Conservation (phyloP, 768 basidiomycete genomes). For the Lentinula aciculospora region DNA sequence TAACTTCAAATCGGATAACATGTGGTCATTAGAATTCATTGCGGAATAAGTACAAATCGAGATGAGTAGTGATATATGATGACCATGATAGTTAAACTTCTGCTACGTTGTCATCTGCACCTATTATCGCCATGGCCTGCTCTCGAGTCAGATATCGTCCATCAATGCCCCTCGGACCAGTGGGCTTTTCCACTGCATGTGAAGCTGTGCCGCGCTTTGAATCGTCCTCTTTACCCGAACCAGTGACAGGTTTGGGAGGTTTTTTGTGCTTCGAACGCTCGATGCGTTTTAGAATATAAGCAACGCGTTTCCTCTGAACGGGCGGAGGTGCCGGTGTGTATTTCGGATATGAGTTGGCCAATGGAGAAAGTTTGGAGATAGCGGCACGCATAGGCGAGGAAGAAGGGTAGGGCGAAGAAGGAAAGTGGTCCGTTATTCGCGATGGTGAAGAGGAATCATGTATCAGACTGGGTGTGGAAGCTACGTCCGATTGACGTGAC, state of each 20-base stretch:
- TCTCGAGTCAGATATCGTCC: background rate
- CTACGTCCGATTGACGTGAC: background rate
- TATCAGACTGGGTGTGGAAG: background rate
- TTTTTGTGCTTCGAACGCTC: background rate
- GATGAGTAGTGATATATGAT: background rate
- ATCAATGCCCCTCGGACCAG: background rate
- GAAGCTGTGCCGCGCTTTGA: background rate
- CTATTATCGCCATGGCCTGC: background rate
- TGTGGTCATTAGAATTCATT: background rate
- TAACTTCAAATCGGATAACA: background rate
- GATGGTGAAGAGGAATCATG: background rate
- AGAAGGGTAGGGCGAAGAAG: background rate
- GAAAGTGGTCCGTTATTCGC: background rate
- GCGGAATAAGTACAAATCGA: background rate
- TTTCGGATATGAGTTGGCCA: slow-evolving; percentile 21
- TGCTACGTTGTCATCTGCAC: background rate
- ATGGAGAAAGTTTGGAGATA: slow-evolving; percentile 10
- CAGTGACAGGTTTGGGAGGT: background rate
- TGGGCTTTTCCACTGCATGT: background rate
- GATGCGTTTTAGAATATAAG: slow-evolving; percentile 24
- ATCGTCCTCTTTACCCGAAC: background rate
- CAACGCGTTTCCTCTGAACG: slow-evolving; percentile 28
- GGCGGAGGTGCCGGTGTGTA: slow-evolving; percentile 36
- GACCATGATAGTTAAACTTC: background rate
- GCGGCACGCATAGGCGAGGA: slow-evolving; percentile 7